Evolutionary conservation across 345 rosid species (phyloP), one percentile per base, ranked within the genome.

Genomic region (Populus pruinosa): DNA sequence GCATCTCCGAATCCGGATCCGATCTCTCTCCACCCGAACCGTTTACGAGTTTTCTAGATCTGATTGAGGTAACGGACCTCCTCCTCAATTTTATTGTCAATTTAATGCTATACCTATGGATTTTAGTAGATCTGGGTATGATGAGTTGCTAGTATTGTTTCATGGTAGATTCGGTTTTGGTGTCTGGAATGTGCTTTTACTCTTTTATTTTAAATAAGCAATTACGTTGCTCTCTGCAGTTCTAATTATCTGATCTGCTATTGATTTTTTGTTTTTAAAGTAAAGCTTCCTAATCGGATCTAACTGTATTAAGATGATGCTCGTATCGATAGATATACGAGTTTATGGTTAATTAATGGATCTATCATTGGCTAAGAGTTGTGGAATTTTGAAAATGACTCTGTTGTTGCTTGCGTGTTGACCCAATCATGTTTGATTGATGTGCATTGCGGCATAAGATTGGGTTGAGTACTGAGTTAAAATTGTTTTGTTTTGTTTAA

Each of bases 21-120:
- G 77, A 59, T 31, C 59, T 41, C 10, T 44, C 27, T 62, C 69
- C 29, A 31, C 65, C 47, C 3, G 31, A 36, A 13, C 69, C 33
- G 11, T 39, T 53, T 70, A 7, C n/a, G 61, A 23, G n/a, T 35
- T 61, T 27, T 79, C 62, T 55, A 79, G 82, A 79, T 79, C 82
- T 79, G 70, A 14, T 59, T 33, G n/a, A 75, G 69, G 73, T 74
- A 69, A 69, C n/a, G 8, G 31, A 71, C 72, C 41, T 72, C 70
- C n/a, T 27, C 61, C 16, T 2, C 23, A 53, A 50, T 17, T 17
- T 49, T 49, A 5, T 49, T 49, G 56, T 50, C 17, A 50, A 16
- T 17, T 50, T 41, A 10, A 53, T 53, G 59, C 59, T 53, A 18
- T 53, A 53, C 7, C 3, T 20, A 18, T 67, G 43, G 38, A 64